Conservation (phyloP, 1,139 yeast genomes). For the Saccharomycopsis hybrid region DNA sequence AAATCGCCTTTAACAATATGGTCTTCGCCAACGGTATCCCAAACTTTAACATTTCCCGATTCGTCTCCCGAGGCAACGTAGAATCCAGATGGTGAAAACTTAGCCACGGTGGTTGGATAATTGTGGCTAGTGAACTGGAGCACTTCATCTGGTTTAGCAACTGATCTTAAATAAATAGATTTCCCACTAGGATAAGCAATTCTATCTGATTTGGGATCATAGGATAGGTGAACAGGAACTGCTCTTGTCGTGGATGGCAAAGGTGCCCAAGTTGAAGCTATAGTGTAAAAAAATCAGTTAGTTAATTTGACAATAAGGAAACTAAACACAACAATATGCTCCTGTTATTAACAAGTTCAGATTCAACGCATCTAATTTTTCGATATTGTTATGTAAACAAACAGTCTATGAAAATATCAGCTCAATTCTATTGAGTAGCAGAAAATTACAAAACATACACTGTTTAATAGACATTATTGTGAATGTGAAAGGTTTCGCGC, state of each 20-base stretch:
- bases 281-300: no score
- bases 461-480: no score
- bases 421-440: no score
- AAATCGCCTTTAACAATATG: slow-evolving; percentile 75
- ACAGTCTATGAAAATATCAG: no score
- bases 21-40: slow-evolving; percentile 62
- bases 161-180: slow-evolving; percentile 66
- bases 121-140: slow-evolving; percentile 71
- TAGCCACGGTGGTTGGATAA: slow-evolving; percentile 69
- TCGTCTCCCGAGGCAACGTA: slow-evolving; percentile 92
- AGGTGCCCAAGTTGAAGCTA: slow-evolving; percentile 48
- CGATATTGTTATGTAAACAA: no score
- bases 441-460: no score
- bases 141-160: slow-evolving; percentile 38
- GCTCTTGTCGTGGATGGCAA: slow-evolving; percentile 74
- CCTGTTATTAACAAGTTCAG: no score
- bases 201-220: slow-evolving; percentile 59
- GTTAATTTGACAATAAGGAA: no score
- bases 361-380: no score
- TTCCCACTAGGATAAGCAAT: slow-evolving; percentile 80
- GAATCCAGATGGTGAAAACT: slow-evolving; percentile 83
- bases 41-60: slow-evolving; percentile 76
- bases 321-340: no score
- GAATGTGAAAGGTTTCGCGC: no score
- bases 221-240: slow-evolving; percentile 64